These are phyloP conservation scores for Phytophthora macrochlamydospora DNA, from an alignment of 352 stramenopile genomes.

Conservation along the genomic window DNA sequence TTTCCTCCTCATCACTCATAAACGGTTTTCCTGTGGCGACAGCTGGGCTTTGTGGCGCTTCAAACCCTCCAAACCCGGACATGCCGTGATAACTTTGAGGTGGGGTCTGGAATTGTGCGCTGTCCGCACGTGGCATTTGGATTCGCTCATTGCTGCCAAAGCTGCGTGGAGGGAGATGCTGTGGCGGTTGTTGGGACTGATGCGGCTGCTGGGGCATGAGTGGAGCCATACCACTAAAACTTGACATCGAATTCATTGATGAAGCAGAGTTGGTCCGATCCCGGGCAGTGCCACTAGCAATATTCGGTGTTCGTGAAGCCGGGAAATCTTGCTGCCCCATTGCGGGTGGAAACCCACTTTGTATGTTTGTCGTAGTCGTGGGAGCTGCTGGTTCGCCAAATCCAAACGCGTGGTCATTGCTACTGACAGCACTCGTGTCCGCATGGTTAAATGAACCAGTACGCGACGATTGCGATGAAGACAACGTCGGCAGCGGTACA, in stretches of 20 bases:
- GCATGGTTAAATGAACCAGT: slow-evolving; percentile 27
- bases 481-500: slow-evolving; percentile 31
- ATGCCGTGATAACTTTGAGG: slow-evolving; percentile 17
- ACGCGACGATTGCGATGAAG: slow-evolving; percentile 25
- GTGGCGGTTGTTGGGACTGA: slow-evolving; percentile 12
- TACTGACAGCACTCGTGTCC: slow-evolving; percentile 1
- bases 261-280: slow-evolving; percentile 48
- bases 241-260: slow-evolving; percentile 51
- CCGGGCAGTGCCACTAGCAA: slow-evolving; percentile 13
- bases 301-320: slow-evolving; percentile 10
- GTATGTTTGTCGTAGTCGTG: slow-evolving; percentile 19
- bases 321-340: slow-evolving; percentile 21
- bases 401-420: slow-evolving; percentile 5
- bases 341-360: slow-evolving; percentile 19
- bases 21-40: slow-evolving; percentile 47
- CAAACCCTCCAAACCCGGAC: slow-evolving; percentile 30
- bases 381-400: slow-evolving; percentile 15
- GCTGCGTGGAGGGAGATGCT: slow-evolving; percentile 24
- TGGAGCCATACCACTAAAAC: slow-evolving; percentile 32
- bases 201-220: slow-evolving; percentile 5
- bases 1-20: slow-evolving; percentile 63
- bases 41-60: neutral
- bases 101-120: slow-evolving; percentile 17
- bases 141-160: slow-evolving; percentile 35
- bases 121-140: slow-evolving; percentile 22